Percentiles rank a stretch among this genome's conserved stretches.
Conservation (phyloP, 2,329 filamentous ascomycete genomes). For the Amesomyces nigricolor region DNA sequence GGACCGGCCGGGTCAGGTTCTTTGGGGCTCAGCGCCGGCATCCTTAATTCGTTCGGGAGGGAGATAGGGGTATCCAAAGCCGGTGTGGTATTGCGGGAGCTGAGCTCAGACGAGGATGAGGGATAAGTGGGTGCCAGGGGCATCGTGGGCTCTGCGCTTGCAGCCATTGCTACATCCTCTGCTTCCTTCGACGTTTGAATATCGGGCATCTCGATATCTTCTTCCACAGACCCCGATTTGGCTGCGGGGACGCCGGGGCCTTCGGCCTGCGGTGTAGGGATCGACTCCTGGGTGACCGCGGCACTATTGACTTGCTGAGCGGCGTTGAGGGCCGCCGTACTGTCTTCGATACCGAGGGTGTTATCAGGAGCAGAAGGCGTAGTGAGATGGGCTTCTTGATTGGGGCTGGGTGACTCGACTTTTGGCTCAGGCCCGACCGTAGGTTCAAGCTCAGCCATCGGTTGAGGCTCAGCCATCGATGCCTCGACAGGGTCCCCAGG, state of each 20-base stretch:
- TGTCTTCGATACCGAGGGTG: too few species aligned
- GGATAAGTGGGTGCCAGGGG: not conserved
- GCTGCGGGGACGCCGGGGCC: not conserved
- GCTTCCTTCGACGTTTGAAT: not conserved
- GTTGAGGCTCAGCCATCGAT: not conserved
- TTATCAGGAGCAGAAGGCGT: not conserved
- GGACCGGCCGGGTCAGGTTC: conserved; percentile 25
- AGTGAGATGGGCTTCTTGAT: not conserved
- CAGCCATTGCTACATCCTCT: not conserved
- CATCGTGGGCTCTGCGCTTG: not conserved
- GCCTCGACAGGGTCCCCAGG: not conserved
- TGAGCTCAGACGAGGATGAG: conserved; percentile 12
- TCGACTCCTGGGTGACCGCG: not conserved
- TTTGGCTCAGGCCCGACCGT: not conserved
- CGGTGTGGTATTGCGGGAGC: conserved; percentile 14
- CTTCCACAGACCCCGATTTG: not conserved
- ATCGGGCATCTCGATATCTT: conserved; percentile 2
- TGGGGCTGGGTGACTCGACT: not conserved
- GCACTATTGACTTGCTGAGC: too few species aligned
- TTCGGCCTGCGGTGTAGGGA: not conserved
- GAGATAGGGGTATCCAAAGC: conserved; percentile 6
- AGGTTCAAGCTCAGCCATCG: not conserved
- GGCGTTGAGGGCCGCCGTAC: too few species aligned
- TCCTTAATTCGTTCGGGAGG: not conserved
- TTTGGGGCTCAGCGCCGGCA: not conserved